A percentile compares a stretch with the other conserved stretches of the same genome.
phyloP scores from a whole-genome alignment of 345 rosid genomes.

The Psidium friedrichsthalianum region DNA sequence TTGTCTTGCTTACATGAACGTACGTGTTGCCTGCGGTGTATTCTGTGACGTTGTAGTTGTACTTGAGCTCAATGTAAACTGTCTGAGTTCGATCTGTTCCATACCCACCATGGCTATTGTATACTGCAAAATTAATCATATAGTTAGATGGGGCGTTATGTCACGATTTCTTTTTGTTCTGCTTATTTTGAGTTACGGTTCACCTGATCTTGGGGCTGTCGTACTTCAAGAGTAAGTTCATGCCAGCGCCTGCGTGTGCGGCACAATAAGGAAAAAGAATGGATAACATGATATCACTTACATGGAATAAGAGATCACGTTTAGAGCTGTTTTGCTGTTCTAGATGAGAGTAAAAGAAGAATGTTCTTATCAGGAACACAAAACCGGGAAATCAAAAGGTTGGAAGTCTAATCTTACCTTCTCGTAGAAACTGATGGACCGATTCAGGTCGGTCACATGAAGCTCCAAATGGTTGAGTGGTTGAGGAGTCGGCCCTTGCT shows the following conservation, averaged over 20 bases:
- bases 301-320: not conserved
- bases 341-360: not conserved
- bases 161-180: not conserved
- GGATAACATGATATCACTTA: not conserved
- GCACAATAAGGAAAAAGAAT: not conserved
- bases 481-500: constrained; percentile 28
- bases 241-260: constrained; percentile 21
- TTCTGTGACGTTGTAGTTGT: constrained; percentile 23
- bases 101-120: constrained; percentile 41
- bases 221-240: constrained; percentile 17
- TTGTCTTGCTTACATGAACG: constrained; percentile 9
- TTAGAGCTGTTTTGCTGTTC: not conserved
- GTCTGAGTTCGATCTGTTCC: constrained; percentile 24
- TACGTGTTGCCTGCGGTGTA: constrained; percentile 32
- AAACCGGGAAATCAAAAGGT: no score
- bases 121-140: constrained; percentile 7
- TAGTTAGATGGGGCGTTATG: not conserved
- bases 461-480: constrained; percentile 43
- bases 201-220: constrained; percentile 31
- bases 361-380: not conserved
- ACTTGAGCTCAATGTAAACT: constrained; percentile 26
- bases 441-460: constrained; percentile 26
- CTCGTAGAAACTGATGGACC: constrained; percentile 31
- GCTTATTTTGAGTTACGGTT: not conserved
- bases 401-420: constrained; percentile 8